Base-by-base conservation (phyloP, 1,139 yeast genomes). In the Blastobotrys proliferans region DNA sequence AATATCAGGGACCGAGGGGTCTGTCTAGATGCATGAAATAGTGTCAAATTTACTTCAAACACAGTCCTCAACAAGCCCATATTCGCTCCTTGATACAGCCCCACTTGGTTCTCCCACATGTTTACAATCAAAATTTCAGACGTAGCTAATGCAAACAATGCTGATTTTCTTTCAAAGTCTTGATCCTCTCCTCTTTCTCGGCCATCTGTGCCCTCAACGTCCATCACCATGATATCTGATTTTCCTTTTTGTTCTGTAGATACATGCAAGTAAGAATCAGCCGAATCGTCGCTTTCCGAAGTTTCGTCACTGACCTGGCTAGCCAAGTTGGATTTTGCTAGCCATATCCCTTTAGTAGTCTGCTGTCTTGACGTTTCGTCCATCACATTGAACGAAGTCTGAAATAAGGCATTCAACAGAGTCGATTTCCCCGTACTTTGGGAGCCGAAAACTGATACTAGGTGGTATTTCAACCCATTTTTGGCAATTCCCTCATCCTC, bases 131-230 rank as follows among this genome's bases (percentile, higher is more conserved):
- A 72, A 2, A 90, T 81, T 60, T 92, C 98, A 14, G 94, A 81
- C 0, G 97, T 90, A 6, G 97, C 79, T 49, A 92, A 69, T 0
- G 98, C 97, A 71, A 92, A 92, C 40, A 94, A 68, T 0, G 98
- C 97, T 1, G 97, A 90, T 59, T 92, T 92, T 47, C 98, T 76
- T 64, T 92, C 98, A 64, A 92, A 92, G 63, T 92, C 98, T 63
- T 92, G 97, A 63, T 92, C 98, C 56, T 92, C 98, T 13, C 98
- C 98, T 46, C 97, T 76, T 65, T 92, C 98, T 51, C 97, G 76
- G 37, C 98, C 98, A 66, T 92, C 98, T 1, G 97, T 88, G 36
- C 98, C 98, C 66, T 92, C 98, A 16, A 92, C 97, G 61, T 92
- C 98, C 77, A 92, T 74, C 2, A 92, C 94, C 53, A 88, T 75